A percentile compares a stretch with the other conserved stretches of the same genome.
Evolutionary conservation across 78 protist genomes (phyloP).

Genomic region (Dictyostelium citrinum): DNA sequence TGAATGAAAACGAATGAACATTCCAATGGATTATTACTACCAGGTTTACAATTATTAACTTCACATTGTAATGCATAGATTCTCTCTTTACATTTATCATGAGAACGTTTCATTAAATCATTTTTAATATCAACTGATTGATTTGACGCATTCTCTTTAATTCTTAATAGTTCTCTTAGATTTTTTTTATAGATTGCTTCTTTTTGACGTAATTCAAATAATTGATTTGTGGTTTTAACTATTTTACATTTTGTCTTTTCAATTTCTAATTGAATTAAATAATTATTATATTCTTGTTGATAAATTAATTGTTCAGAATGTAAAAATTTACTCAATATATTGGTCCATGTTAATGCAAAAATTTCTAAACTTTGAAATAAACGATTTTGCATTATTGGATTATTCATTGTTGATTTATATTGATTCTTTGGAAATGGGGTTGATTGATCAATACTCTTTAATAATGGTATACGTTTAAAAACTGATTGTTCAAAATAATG

Average conservation of each 20-base stretch:
- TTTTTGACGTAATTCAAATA: constrained; percentile 8
- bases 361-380: not conserved
- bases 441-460: not conserved
- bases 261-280: not conserved
- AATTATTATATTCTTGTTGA: not conserved
- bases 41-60: not conserved
- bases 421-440: not conserved
- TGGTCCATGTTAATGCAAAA: not conserved
- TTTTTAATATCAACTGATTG: not conserved
- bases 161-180: not conserved
- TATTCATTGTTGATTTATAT: constrained; percentile 23
- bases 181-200: not conserved
- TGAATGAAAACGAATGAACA: not conserved
- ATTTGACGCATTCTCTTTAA: not conserved
- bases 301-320: not conserved
- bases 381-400: not conserved
- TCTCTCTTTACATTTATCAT: constrained; percentile 8
- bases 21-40: not conserved
- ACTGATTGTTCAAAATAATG: not conserved
- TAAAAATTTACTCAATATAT: not conserved
- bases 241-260: not conserved
- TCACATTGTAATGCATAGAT: not conserved
- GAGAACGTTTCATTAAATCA: not conserved
- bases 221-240: not conserved
- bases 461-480: not conserved